Evolutionary conservation across 1,139 yeast species (phyloP).

Genomic region (Taphrina wiesneri): DNA sequence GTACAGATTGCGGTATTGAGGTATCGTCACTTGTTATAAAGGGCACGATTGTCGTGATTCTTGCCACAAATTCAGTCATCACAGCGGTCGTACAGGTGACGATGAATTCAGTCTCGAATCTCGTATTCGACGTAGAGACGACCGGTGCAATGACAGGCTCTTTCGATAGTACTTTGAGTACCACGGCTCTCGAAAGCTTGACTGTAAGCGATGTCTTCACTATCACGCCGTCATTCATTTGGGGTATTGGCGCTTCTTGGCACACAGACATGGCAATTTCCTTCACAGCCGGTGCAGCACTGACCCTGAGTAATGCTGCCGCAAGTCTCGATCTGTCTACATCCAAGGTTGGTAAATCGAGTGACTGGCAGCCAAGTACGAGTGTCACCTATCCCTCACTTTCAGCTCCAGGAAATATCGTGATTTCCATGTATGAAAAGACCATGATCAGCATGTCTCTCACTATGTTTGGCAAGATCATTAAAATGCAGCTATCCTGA

Average conservation of each 20-base stretch:
- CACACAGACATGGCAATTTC: not conserved
- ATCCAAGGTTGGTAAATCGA: not conserved
- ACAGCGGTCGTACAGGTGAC: not conserved
- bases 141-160: not conserved
- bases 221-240: not conserved
- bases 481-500: not conserved
- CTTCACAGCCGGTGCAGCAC: not conserved
- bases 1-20: not conserved
- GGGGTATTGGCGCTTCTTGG: not conserved
- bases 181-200: not conserved
- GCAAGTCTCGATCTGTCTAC: not conserved
- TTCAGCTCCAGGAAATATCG: not conserved
- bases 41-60: not conserved
- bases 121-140: not conserved
- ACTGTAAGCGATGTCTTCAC: not conserved
- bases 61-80: not conserved
- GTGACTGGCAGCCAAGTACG: not conserved
- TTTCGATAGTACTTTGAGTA: not conserved
- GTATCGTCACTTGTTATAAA: not conserved
- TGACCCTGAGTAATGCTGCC: not conserved
- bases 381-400: not conserved
- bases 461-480: not conserved
- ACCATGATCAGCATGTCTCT: not conserved
- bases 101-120: not conserved
- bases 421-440: not conserved